Conservation (phyloP, 2,329 filamentous ascomycete species). For the Cladosporium sp. region DNA sequence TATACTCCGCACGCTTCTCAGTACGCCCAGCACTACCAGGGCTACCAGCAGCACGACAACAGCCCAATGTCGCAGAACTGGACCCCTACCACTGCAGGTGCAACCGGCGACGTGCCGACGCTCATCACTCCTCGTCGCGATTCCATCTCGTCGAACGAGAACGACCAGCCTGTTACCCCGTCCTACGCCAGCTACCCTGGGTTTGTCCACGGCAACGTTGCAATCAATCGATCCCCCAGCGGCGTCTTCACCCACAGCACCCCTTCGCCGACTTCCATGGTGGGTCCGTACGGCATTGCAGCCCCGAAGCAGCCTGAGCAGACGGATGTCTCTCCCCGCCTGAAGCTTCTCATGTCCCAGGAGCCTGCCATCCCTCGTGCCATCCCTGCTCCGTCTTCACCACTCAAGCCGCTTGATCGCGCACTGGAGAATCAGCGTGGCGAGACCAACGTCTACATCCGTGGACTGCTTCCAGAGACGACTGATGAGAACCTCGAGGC, state of each 20-base stretch:
- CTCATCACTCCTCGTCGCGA: conserved; percentile 54
- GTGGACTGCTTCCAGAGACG: conserved; percentile 90
- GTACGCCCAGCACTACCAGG: conserved; percentile 47
- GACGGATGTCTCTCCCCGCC: conserved; percentile 46
- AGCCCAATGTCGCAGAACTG: conserved; percentile 49
- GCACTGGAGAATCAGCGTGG: conserved; percentile 92
- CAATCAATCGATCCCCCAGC: conserved; percentile 53
- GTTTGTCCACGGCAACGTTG: conserved; percentile 42
- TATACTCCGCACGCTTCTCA: conserved; percentile 46
- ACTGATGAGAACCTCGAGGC: conserved; percentile 83
- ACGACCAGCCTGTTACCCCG: conserved; percentile 53
- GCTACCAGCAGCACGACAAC: conserved; percentile 48
- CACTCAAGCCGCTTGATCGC: conserved; percentile 86
- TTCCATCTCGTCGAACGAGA: conserved; percentile 55
- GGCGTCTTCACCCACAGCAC: conserved; percentile 51
- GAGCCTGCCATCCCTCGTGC: conserved; percentile 84
- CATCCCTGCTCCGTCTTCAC: conserved; percentile 84
- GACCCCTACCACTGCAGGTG: conserved; percentile 43
- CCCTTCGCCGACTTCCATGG: conserved; percentile 51
- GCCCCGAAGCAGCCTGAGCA: conserved; percentile 38
- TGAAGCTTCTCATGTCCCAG: conserved; percentile 55
- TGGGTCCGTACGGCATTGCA: conserved; percentile 46
- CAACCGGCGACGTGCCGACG: conserved; percentile 50
- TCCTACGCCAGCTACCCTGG: conserved; percentile 44
- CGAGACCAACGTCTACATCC: conserved; percentile 97